Conservation (phyloP, 169 alveolate genomes). For the Theileria parva region DNA sequence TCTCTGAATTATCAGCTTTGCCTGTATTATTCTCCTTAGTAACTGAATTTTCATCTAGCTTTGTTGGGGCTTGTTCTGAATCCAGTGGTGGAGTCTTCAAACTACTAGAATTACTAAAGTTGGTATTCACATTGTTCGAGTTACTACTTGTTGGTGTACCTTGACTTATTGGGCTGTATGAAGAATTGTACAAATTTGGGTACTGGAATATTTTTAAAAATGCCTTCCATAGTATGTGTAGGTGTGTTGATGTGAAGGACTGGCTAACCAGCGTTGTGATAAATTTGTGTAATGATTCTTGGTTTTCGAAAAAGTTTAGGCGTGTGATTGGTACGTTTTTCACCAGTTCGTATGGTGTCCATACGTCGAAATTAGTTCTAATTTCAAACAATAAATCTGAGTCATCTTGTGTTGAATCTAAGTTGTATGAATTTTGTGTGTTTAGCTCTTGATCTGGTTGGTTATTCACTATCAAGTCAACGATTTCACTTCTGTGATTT, state of each 20-base stretch:
- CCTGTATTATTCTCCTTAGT: no score
- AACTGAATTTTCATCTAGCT: no score
- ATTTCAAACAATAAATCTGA: constrained; percentile 6
- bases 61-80: not conserved
- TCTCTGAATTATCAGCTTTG: no score
- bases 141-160: not conserved
- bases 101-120: not conserved
- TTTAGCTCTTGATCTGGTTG: not conserved
- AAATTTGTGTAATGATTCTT: not conserved
- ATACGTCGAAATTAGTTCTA: constrained; percentile 1
- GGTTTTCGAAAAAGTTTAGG: not conserved
- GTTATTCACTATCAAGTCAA: not conserved
- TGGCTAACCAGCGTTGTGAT: constrained; percentile 5
- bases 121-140: not conserved
- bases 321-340: not conserved
- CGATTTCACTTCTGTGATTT: not conserved
- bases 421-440: not conserved
- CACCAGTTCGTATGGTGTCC: constrained; percentile 15
- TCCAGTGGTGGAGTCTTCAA: not conserved
- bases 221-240: constrained; percentile 12
- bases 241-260: constrained; percentile 10
- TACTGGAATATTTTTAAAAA: constrained; percentile 7
- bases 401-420: not conserved
- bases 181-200: not conserved
- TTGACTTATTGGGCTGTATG: not conserved